Conservation (phyloP, 345 rosid species). For the Linum lewisii region DNA sequence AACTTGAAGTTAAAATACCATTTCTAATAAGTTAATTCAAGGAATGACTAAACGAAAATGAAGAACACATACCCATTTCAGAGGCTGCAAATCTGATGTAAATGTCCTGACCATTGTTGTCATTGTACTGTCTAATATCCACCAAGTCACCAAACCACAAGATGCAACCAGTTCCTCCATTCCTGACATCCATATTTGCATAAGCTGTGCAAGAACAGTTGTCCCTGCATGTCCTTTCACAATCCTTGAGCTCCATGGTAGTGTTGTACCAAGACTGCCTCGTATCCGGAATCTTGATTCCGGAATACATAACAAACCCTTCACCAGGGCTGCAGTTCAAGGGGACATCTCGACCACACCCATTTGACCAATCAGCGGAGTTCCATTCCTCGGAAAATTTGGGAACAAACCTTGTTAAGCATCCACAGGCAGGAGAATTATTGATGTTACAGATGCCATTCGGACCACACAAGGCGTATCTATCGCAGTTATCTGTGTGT, state of each 20-base stretch:
- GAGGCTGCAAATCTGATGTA: conserved; percentile 34
- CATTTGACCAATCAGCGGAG: background rate
- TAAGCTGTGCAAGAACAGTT: conserved; percentile 3
- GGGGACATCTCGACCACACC: background rate
- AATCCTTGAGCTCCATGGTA: background rate
- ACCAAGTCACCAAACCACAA: background rate
- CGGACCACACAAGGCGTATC: background rate
- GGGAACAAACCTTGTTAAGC: background rate
- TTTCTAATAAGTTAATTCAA: background rate
- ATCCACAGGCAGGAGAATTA: background rate
- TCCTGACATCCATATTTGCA: background rate
- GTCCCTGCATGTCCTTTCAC: background rate
- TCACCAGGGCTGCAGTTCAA: background rate
- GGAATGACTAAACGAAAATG: background rate
- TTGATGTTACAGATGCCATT: background rate
- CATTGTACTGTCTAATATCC: conserved; percentile 1
- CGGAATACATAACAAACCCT: background rate
- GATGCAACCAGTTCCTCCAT: background rate
- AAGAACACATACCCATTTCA: conserved; percentile 18
- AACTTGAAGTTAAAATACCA: background rate
- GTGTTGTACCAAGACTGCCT: background rate
- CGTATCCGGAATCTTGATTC: background rate
- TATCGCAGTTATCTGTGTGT: background rate
- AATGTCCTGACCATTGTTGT: conserved; percentile 24
- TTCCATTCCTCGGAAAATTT: background rate